These are phyloP conservation scores for Fraxinus cuspidata DNA, from an alignment of 257 asterid species.

Conservation along the genomic window DNA sequence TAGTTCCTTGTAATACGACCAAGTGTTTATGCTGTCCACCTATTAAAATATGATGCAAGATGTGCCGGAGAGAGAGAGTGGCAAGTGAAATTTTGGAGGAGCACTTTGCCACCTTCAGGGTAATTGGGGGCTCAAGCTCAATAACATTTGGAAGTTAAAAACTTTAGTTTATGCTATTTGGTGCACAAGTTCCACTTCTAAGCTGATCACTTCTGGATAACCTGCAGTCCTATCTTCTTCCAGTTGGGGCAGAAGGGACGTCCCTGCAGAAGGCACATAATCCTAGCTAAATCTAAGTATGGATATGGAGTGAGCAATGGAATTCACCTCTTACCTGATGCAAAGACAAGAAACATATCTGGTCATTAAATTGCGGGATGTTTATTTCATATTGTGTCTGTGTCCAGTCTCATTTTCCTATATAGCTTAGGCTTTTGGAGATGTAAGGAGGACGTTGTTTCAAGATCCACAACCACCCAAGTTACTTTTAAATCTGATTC, in stretches of 20 bases:
- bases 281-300: neutral
- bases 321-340: neutral
- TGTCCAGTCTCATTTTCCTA: too few relatives aligned
- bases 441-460: too few relatives aligned
- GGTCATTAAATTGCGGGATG: too few relatives aligned
- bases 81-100: neutral
- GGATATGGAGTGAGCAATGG: neutral
- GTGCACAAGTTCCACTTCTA: neutral
- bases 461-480: neutral
- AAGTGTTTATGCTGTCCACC: neutral
- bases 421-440: too few relatives aligned
- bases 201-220: neutral
- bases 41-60: neutral
- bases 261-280: neutral
- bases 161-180: neutral
- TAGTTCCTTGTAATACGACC: conserved; percentile 4
- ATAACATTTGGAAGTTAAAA: neutral
- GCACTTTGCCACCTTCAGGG: neutral
- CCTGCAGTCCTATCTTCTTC: neutral
- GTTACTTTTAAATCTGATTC: neutral
- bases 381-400: too few relatives aligned
- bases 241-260: neutral
- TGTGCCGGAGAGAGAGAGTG: neutral
- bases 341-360: neutral
- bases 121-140: neutral